Evolutionary conservation across 768 basidiomycete genomes (phyloP), one percentile per base, ranked within the genome.

Genomic region (Collybia sordida): DNA sequence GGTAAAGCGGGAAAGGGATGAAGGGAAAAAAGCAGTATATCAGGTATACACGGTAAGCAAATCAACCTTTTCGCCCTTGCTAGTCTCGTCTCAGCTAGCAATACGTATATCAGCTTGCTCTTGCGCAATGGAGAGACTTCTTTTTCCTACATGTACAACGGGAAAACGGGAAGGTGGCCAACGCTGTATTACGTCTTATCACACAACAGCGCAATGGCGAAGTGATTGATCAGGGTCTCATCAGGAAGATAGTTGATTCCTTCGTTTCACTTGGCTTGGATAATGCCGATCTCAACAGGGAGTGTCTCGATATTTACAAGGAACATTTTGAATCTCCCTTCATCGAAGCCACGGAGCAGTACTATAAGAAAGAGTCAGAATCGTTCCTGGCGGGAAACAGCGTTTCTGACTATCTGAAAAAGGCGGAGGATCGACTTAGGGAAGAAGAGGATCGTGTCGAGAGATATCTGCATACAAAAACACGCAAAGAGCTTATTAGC

Each of bases 1-100:
- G 97, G 97, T 99, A 42, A 98, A 97, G 72, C 83, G 97, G 49
- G 97, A 99, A 67, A 86, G 96, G 64, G 96, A 98, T 60, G 97
- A 99, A 64, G 97, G 97, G 12, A 83, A 96, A 65, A 97, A 95
- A 71, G 87, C 87, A 31, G 90, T 98, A 19, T 99, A 96, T 68
- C 86, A 85, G 2, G 93, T 99, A 17, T 98, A 98, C 68, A 99
- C 96, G 21, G 95, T 97, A 60, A 61, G 88, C 64, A 23, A 28
- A 17, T 49, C 27, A 47, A 12, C 35, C 23, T 45, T 41, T 27
- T 35, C n/a, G 27, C 45, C 27, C 22, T 28, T 14, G 7, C 4
- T 34, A 45, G 38, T 35, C 25, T 47, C n/a, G 37, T 35, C 15
- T 38, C 31, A 57, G 37, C 41, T 53, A 42, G 52, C 34, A 34